These are phyloP conservation scores for Cutaneotrichosporon daszewskae DNA, from an alignment of 1,284 basidiomycete genomes.

Conservation along the genomic window DNA sequence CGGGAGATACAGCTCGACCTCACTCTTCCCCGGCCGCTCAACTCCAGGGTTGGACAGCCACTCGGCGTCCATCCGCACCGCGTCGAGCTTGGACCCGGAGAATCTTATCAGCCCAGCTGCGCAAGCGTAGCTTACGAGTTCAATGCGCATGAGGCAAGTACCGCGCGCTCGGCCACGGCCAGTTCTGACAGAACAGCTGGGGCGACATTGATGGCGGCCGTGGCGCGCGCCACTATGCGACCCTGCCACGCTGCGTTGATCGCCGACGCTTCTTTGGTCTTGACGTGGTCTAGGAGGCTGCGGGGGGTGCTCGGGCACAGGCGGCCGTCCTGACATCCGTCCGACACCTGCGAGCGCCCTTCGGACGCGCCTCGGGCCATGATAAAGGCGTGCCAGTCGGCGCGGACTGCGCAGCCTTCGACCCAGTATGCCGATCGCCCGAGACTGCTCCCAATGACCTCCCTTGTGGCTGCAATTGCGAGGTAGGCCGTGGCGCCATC, in stretches of 20 bases:
- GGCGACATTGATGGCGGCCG: neutral
- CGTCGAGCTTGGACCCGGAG: constrained; percentile 22
- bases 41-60: constrained; percentile 9
- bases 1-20: constrained; percentile 33
- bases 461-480: constrained; percentile 7
- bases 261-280: constrained; percentile 31
- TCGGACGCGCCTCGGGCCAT: no score
- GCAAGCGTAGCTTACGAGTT: constrained; percentile 32
- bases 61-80: constrained; percentile 29
- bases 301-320: neutral
- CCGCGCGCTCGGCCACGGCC: constrained; percentile 23
- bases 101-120: constrained; percentile 27
- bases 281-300: constrained; percentile 5
- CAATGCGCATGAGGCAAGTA: constrained; percentile 25
- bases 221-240: neutral
- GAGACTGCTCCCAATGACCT: constrained; percentile 5
- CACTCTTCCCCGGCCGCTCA: neutral
- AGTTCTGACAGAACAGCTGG: constrained; percentile 2
- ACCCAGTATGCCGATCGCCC: neutral
- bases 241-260: constrained; percentile 22
- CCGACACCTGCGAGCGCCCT: no score
- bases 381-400: constrained; percentile 28
- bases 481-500: constrained; percentile 1
- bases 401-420: constrained; percentile 17
- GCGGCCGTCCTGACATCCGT: no score